phyloP scores from a whole-genome alignment of 1,284 basidiomycete species.

The Abortiporus biennis region DNA sequence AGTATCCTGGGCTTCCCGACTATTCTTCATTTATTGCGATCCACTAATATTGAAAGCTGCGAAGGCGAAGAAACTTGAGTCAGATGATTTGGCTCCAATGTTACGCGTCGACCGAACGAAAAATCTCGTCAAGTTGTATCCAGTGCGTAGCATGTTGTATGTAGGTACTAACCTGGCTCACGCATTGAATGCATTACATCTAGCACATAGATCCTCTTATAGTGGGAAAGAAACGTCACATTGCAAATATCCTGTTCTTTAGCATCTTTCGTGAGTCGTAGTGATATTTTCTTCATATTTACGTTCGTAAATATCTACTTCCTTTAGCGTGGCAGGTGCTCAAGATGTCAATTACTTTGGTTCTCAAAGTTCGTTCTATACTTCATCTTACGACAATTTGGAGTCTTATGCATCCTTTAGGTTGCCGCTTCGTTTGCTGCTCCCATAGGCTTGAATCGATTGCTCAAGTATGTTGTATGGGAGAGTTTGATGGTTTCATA shows the following conservation, averaged over 20 bases:
- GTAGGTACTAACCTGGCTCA: background rate
- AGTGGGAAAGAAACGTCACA: slow-evolving; percentile 9
- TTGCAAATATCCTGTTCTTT: slow-evolving; percentile 18
- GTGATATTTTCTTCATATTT: background rate
- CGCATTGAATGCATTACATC: background rate
- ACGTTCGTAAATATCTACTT: background rate
- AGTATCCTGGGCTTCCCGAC: slow-evolving; percentile 47
- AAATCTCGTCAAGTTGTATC: slow-evolving; percentile 30
- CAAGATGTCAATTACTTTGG: slow-evolving; percentile 13
- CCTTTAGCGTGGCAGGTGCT: slow-evolving; percentile 16
- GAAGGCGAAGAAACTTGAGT: slow-evolving; percentile 14
- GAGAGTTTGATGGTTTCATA: background rate
- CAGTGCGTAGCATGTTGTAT: slow-evolving; percentile 23
- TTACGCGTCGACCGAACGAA: slow-evolving; percentile 42
- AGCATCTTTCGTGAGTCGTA: slow-evolving; percentile 13
- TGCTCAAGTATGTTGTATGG: slow-evolving; percentile 25
- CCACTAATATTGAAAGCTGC: slow-evolving; percentile 18
- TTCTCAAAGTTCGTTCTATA: slow-evolving; percentile 1
- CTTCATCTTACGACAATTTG: background rate
- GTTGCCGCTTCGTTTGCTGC: slow-evolving; percentile 23
- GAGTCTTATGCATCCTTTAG: background rate
- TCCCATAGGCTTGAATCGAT: slow-evolving; percentile 39
- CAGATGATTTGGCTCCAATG: slow-evolving; percentile 35
- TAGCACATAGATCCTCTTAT: slow-evolving; percentile 23
- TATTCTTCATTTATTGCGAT: slow-evolving; percentile 49